Evolutionary conservation across 2,329 filamentous ascomycete genomes (phyloP), one percentile per base, ranked within the genome.

Genomic region (Penicillium sp.): DNA sequence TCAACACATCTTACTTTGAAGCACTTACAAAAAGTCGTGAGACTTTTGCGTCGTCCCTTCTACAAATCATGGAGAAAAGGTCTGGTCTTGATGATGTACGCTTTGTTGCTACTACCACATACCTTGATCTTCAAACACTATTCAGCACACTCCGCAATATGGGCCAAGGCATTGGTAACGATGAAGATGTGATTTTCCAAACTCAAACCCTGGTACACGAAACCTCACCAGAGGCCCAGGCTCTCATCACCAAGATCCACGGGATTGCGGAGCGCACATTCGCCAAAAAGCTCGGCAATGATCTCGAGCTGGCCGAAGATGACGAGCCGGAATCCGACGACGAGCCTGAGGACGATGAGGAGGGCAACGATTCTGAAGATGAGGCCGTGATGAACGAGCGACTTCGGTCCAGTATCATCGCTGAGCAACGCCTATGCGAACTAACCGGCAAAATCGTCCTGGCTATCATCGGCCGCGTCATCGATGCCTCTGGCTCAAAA

Each of bases 391-490:
- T 55, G n/a, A 70, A 68, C n/a, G 73, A 90, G 68, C 83, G 85
- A 56, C 80, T 85, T 63, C 83, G 87, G 48, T 83, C 84, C 39
- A 85, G 87, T 55, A 82, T 97, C 33, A 82, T 93, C 57, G 87
- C 92, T 0, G 95, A 98, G 75, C 89, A 93, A 70, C 85, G 88
- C 21, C 83, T 98, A 1, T 98, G 93, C 74, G 89, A 93, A 67
- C 81, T 97, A 26, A 88, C 93, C 0, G 89, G 87, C 61, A 96
- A 95, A 71, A 85, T 96, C 44, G 90, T 97, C 37, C 84, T 96
- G 43, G 89, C 88, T 13, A 87, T 96, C 23, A 80, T 90, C 10
- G 91, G 88, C 21, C 87, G 86, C 53, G 86, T 92, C 42, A 80
- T 97, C 50, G 92, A 96, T 69, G 77, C 81, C 43, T 80, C 78